These are phyloP conservation scores for Thymus quinquecostatus DNA, from an alignment of 257 asterid genomes.

Conservation along the genomic window DNA sequence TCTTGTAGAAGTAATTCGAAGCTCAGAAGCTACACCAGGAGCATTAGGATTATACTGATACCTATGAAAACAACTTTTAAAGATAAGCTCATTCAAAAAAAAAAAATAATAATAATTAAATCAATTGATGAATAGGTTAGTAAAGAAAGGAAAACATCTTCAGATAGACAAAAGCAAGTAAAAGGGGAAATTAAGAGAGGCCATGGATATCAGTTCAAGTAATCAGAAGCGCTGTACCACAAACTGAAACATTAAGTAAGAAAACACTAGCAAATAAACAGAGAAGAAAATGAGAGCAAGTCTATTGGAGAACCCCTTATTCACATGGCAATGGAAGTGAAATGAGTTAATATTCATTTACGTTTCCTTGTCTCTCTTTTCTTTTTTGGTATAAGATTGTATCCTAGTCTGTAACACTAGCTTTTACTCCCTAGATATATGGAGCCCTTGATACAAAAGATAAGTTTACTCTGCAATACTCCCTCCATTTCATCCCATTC, in stretches of 20 bases:
- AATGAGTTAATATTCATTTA: too few relatives aligned
- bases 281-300: constrained; percentile 2
- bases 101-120: background rate
- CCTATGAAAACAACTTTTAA: constrained; percentile 45
- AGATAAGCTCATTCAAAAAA: constrained; percentile 27
- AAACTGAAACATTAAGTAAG: background rate
- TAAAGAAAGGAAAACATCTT: background rate
- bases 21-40: constrained; percentile 85
- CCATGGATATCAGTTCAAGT: constrained; percentile 1
- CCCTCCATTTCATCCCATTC: too few relatives aligned
- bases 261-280: constrained; percentile 14
- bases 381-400: too few relatives aligned
- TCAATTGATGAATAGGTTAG: too few relatives aligned
- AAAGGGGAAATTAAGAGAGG: constrained; percentile 20
- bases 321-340: background rate
- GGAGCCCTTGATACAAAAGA: too few relatives aligned
- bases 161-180: background rate
- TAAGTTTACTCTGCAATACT: too few relatives aligned
- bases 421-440: too few relatives aligned
- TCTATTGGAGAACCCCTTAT: constrained; percentile 3
- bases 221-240: background rate
- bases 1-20: constrained; percentile 73
- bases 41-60: constrained; percentile 73
- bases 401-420: too few relatives aligned
- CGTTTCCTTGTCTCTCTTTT: too few relatives aligned